These are phyloP conservation scores for Jasminum sambac DNA, from an alignment of 257 asterid species.

Conservation along the genomic window DNA sequence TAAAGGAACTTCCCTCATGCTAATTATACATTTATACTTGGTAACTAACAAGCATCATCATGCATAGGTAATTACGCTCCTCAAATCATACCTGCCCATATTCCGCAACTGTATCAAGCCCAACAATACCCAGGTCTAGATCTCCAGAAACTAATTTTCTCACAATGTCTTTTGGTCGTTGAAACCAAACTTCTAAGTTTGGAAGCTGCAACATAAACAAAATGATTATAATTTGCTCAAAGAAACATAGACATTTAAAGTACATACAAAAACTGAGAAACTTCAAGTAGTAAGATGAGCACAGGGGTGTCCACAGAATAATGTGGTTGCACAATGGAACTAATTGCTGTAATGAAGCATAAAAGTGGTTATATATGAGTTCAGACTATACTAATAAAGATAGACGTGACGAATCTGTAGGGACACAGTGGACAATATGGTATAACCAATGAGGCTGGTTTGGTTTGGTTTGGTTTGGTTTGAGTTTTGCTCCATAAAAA, in stretches of 20 bases:
- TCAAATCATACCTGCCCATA: constrained; percentile 67
- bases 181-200: constrained; percentile 92
- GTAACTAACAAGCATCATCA: constrained; percentile 6
- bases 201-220: constrained; percentile 54
- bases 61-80: constrained; percentile 13
- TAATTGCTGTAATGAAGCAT: constrained; percentile 4
- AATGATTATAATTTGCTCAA: constrained; percentile 10
- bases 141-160: constrained; percentile 93
- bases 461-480: too few species aligned
- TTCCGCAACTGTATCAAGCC: constrained; percentile 80
- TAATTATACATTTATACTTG: constrained; percentile 14
- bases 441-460: not conserved
- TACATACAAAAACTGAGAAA: not conserved
- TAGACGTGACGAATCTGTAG: not conserved
- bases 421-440: not conserved
- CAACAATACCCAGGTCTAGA: constrained; percentile 96
- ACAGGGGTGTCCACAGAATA: not conserved
- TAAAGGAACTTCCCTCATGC: constrained; percentile 19
- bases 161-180: constrained; percentile 95
- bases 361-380: not conserved
- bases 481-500: too few species aligned
- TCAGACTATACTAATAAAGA: constrained; percentile 1
- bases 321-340: not conserved
- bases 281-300: not conserved
- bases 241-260: not conserved